Conservation (phyloP, 371 early-diverging fungal genomes). For the Basidiobolus meristosporus region DNA sequence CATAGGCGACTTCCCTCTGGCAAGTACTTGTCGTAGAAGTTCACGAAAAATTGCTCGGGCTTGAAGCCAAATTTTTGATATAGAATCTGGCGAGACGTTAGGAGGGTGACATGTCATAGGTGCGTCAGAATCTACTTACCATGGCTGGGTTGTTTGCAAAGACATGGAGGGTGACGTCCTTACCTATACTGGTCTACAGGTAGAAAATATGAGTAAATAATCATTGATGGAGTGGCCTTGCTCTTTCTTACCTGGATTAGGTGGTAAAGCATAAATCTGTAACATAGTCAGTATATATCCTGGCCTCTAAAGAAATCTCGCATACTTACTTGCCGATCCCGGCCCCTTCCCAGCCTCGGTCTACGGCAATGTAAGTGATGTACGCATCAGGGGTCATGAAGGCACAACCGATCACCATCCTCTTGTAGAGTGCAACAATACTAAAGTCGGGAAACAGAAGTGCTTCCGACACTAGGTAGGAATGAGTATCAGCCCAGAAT, state of each 20-base stretch:
- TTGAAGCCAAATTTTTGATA: conserved; percentile 93
- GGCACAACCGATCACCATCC: conserved; percentile 70
- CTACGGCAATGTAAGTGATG: conserved; percentile 75
- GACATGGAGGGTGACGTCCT: conserved; percentile 85
- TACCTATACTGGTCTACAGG: conserved; percentile 28
- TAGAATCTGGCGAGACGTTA: conserved; percentile 28
- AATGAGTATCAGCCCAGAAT: neutral
- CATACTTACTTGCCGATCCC: conserved; percentile 58
- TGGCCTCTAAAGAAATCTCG: too few relatives aligned
- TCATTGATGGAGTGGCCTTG: neutral
- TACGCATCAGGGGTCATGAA: conserved; percentile 89
- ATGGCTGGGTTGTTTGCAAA: conserved; percentile 87
- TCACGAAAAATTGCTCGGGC: conserved; percentile 75
- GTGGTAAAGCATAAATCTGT: conserved; percentile 66
- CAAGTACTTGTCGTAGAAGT: conserved; percentile 84
- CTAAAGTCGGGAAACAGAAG: conserved; percentile 73
- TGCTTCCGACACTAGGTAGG: conserved; percentile 49
- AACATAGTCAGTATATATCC: neutral
- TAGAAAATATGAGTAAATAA: neutral
- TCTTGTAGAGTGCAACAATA: conserved; percentile 64
- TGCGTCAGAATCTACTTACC: conserved; percentile 18
- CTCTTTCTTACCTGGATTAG: conserved; percentile 38
- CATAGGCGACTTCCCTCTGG: conserved; percentile 52
- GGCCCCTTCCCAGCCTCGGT: conserved; percentile 66
- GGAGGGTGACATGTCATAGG: neutral